Percentiles rank a stretch among this genome's conserved stretches.
Conservation (phyloP, 306 rosid species). For the Inga leiocalycina region DNA sequence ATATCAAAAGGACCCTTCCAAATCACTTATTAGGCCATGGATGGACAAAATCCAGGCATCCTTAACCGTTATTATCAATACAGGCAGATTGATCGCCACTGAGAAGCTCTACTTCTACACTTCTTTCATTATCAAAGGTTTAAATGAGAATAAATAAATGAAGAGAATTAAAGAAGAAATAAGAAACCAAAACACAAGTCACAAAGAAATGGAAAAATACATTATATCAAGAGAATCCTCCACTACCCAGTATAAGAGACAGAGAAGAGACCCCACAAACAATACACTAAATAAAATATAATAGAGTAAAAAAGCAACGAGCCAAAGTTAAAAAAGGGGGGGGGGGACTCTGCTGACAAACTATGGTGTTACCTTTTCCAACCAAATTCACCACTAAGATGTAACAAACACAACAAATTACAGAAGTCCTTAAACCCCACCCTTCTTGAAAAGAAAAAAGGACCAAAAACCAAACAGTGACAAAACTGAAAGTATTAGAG, state of each 20-base stretch:
- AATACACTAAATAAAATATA: not conserved
- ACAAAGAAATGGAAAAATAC: not conserved
- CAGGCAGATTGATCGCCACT: not conserved
- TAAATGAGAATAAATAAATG: not conserved
- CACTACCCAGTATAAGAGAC: not conserved
- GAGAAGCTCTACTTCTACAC: not conserved
- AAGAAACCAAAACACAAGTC: not conserved
- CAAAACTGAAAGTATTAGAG: not conserved
- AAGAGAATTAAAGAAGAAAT: not conserved
- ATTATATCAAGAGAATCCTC: not conserved
- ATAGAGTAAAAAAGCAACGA: not conserved
- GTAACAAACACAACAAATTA: not conserved
- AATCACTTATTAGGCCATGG: slow-evolving; percentile 2
- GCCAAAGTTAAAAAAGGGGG: not conserved
- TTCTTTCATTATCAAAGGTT: not conserved
- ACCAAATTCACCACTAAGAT: not conserved
- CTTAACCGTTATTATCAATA: not conserved
- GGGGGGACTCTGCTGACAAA: not conserved
- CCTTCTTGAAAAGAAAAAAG: not conserved
- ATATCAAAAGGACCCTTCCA: not conserved
- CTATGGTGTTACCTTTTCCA: not conserved
- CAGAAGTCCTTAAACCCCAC: not conserved
- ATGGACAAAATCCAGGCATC: slow-evolving; percentile 7
- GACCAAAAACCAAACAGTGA: not conserved
- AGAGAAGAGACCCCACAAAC: not conserved